Percentiles rank a stretch among this genome's conserved stretches.
phyloP scores from a whole-genome alignment of 441 rosid species.

The Biscutella auriculata region DNA sequence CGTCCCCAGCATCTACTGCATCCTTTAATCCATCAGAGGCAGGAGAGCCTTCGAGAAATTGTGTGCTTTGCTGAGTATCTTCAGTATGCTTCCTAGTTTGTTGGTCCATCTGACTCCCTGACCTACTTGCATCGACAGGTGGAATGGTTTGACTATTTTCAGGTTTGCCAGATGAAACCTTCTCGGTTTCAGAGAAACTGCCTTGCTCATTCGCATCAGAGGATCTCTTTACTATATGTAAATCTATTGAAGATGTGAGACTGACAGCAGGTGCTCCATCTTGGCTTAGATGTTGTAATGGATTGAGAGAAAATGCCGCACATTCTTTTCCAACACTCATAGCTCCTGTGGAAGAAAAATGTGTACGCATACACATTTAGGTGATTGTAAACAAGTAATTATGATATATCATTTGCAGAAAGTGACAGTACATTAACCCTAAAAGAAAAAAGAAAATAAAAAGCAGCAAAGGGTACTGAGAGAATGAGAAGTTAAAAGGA shows the following conservation, averaged over 20 bases:
- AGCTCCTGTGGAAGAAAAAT: conserved; percentile 10
- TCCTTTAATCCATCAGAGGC: conserved; percentile 23
- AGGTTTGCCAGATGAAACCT: conserved; percentile 21
- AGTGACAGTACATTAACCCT: conserved; percentile 9
- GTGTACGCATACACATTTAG: neutral
- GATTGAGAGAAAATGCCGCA: conserved; percentile 7
- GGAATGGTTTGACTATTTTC: conserved; percentile 25
- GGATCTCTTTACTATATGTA: conserved; percentile 21
- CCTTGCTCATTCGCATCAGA: conserved; percentile 23
- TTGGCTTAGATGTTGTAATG: conserved; percentile 16
- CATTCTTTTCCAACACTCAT: conserved; percentile 12
- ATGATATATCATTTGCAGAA: conserved; percentile 16
- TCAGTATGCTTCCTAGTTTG: conserved; percentile 15
- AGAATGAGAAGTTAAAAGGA: neutral
- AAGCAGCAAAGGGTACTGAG: neutral
- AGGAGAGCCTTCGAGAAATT: conserved; percentile 21
- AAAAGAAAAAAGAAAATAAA: neutral
- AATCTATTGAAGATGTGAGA: conserved; percentile 20
- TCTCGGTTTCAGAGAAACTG: conserved; percentile 19
- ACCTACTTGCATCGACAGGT: conserved; percentile 24
- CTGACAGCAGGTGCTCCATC: conserved; percentile 15
- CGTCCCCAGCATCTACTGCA: conserved; percentile 24
- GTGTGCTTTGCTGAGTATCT: conserved; percentile 22
- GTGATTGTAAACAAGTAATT: neutral
- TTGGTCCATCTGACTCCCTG: conserved; percentile 21